Percentiles rank a stretch among this genome's conserved stretches.
Conservation (phyloP, 2,329 filamentous ascomycete species). For the Sporothrix variecibatus region DNA sequence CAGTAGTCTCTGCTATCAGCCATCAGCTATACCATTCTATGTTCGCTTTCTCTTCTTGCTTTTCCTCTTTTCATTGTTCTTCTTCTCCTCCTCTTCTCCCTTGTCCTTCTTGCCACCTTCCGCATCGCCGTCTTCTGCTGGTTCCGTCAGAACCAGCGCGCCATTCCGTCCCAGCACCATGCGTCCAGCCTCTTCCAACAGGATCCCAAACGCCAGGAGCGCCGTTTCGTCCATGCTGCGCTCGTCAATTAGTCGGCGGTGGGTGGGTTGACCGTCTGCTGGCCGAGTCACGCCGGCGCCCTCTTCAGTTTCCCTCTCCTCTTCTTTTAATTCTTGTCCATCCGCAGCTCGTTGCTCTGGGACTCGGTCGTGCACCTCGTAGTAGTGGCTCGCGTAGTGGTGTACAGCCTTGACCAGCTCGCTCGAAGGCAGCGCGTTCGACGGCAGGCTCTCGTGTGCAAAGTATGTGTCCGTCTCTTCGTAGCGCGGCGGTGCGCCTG, state of each 20-base stretch:
- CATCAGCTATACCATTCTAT: not conserved
- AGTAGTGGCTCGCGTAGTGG: slow-evolving; percentile 67
- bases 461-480: slow-evolving; percentile 73
- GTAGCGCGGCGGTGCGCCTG: slow-evolving; percentile 65
- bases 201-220: slow-evolving; percentile 70
- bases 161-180: slow-evolving; percentile 64
- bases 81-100: not conserved
- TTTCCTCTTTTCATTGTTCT: not conserved
- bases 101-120: slow-evolving; percentile 13
- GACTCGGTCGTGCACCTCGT: slow-evolving; percentile 44
- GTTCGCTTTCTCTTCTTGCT: not conserved
- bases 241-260: slow-evolving; percentile 46
- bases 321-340: not conserved
- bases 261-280: not conserved
- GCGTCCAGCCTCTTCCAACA: slow-evolving; percentile 69
- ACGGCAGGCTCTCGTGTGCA: slow-evolving; percentile 59
- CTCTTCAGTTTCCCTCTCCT: not conserved
- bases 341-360: not conserved
- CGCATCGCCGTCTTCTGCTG: slow-evolving; percentile 38
- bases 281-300: slow-evolving; percentile 12
- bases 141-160: slow-evolving; percentile 72
- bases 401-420: slow-evolving; percentile 71
- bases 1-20: not conserved
- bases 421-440: slow-evolving; percentile 60
- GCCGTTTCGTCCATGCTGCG: slow-evolving; percentile 77